Conservation (phyloP, 148 eudicot species). For the Heliamphora exappendiculata region DNA sequence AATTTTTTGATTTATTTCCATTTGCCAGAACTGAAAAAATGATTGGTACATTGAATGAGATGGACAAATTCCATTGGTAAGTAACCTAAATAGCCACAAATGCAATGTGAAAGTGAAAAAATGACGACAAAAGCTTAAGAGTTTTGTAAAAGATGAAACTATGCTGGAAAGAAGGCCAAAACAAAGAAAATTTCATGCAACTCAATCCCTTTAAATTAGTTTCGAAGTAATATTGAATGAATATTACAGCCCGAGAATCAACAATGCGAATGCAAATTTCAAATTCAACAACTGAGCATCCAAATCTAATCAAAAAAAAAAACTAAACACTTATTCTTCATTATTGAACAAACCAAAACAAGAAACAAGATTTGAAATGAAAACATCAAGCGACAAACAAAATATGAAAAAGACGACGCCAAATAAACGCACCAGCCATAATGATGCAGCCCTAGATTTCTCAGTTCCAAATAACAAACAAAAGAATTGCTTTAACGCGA, state of each 20-base stretch:
- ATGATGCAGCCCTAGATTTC: constrained; percentile 9
- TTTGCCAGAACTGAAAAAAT: not conserved
- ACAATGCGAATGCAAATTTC: not conserved
- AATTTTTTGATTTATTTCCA: not conserved
- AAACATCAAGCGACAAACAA: not conserved
- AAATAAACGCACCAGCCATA: constrained; percentile 15
- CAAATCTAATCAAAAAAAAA: not conserved
- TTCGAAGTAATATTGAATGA: not conserved
- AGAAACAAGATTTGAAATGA: not conserved
- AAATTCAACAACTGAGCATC: constrained; percentile 3
- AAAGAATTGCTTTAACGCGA: constrained; percentile 1
- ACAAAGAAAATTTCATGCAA: not conserved
- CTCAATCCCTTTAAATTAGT: not conserved
- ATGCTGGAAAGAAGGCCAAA: not conserved
- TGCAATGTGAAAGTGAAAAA: not conserved
- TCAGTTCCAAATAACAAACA: not conserved
- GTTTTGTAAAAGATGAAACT: not conserved
- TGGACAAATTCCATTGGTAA: not conserved
- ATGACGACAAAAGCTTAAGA: not conserved
- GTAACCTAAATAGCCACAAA: not conserved
- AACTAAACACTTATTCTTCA: not conserved
- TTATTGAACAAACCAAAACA: constrained; percentile 1
- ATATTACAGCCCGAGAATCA: not conserved
- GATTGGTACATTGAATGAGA: not conserved
- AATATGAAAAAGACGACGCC: not conserved